Evolutionary conservation across 2,329 filamentous ascomycete genomes (phyloP), one percentile per base, ranked within the genome.

Genomic region (Penicillium sp.): DNA sequence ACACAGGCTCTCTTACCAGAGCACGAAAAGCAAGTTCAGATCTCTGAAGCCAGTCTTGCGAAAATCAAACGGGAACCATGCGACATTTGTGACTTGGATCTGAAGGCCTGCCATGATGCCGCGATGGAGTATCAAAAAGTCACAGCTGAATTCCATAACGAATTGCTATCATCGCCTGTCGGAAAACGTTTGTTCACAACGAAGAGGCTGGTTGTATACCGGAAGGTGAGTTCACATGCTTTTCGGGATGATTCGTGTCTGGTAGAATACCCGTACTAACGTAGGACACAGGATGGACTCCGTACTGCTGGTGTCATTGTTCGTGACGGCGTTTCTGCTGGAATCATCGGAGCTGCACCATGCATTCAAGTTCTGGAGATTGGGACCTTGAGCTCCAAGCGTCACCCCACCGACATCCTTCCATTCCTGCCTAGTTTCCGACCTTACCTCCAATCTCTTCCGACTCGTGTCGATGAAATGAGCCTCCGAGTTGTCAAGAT

Each of bases 1-100:
- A 97, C 93, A 0, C 94, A 99, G 69, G 92, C 95, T 58, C 76
- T 97, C 11, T 79, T 97, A 1, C 94, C 94, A 0, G 92, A 97
- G 72, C 93, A 97, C 65, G 92, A 99, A 74, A 96, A 96, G 73
- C 89, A 91, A 54, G 91, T 99, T 57, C 91, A 93, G 70, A 64
- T 96, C 2, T 95, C 92, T 0, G 92, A 99, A 71, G 92, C 90
- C 4, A 93, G 95, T 75, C 76, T 99, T 52, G 91, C 86, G 50
- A 96, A 93, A 75, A 84, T 97, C 68, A 95, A 93, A 73, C 83
- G 93, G 11, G 90, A 96, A 65, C 73, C 87, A 18, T 99, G 94
- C 71, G 77, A 84, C 23, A 85, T 88, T 27, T 99, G 94, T 69
- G 90, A 96, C 69, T 76, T 82, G 38, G 85, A 91, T 62, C 82